Evolutionary conservation across 345 rosid genomes (phyloP), one percentile per base, ranked within the genome.

Genomic region (Angophora floribunda): DNA sequence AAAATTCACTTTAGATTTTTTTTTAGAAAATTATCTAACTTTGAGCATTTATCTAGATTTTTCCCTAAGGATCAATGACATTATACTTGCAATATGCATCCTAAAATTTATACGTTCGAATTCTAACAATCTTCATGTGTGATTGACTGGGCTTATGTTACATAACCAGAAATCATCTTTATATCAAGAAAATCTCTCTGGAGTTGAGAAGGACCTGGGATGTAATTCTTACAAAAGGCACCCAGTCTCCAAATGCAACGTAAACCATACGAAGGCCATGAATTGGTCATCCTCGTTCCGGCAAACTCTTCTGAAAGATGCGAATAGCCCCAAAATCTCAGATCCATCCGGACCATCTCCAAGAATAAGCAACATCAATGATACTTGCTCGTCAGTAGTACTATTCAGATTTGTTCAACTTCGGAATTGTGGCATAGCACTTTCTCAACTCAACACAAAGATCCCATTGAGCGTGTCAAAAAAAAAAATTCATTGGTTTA

Each of bases 241-340:
- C 84, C 0, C 84, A 10, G 36, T 5, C 14, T 41, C 82, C 79
- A 32, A 16, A 41, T 32, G 79, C 24, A 32, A 19, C 45, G 32
- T 75, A 75, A 19, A 6, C 4, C 22, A 41, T 75, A 36, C 82
- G 84, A 75, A 21, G 82, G 84, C 84, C 84, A 95, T 94, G 97
- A 92, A 92, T 61, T 90, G 93, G 91, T 91, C 95, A 85, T 91
- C 94, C 36, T 93, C 95, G 96, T 91, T 96, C 90, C 93, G 95
- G 87, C 94, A 95, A 87, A 88, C 92, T 55, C 90, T 91, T 87
- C 89, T 89, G 26, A 91, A 89, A 85, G 91, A 87, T 85, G 87
- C 87, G 67, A 86, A 63, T 61, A 63, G 52, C 52, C 51, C 89
- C 87, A 67, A 91, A 85, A 88, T 30, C 85, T 89, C 86, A 55